Conservation (phyloP, 768 basidiomycete genomes). For the Dacryopinax spathularia region DNA sequence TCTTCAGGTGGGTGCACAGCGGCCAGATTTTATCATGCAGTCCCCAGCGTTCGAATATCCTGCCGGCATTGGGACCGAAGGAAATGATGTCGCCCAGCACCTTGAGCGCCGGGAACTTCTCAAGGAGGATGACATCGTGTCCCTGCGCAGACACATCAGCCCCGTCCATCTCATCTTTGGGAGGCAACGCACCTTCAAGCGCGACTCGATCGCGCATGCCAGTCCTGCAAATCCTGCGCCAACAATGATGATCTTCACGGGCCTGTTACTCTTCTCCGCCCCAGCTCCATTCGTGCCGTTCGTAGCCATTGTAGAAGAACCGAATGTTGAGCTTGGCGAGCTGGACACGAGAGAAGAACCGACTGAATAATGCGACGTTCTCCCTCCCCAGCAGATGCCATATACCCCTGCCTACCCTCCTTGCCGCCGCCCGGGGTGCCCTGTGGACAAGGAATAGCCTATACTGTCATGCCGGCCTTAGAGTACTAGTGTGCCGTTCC, state of each 20-base stretch:
- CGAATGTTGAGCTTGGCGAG: not conserved
- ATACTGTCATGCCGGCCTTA: not conserved
- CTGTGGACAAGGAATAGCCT: not conserved
- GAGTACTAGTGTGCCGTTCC: too few species aligned
- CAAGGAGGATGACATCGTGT: constrained; percentile 17
- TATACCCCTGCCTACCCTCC: too few species aligned
- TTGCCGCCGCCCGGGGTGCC: too few species aligned
- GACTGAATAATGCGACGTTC: not conserved
- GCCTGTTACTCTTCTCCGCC: not conserved
- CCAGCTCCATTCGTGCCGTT: not conserved
- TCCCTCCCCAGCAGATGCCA: not conserved
- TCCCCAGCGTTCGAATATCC: constrained; percentile 17
- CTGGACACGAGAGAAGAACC: not conserved
- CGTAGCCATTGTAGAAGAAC: not conserved
- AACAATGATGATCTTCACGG: constrained; percentile 10
- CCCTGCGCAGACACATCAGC: constrained; percentile 13
- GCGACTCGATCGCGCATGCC: constrained; percentile 19
- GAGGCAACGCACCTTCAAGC: not conserved
- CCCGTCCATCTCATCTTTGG: not conserved
- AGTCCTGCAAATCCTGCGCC: constrained; percentile 21
- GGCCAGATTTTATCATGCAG: constrained; percentile 15
- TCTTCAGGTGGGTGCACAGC: constrained; percentile 13
- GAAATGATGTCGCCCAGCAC: constrained; percentile 14
- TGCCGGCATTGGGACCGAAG: constrained; percentile 17
- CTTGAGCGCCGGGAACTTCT: constrained; percentile 14